Evolutionary conservation across 345 rosid genomes (phyloP).

Genomic region (Punica granatum): DNA sequence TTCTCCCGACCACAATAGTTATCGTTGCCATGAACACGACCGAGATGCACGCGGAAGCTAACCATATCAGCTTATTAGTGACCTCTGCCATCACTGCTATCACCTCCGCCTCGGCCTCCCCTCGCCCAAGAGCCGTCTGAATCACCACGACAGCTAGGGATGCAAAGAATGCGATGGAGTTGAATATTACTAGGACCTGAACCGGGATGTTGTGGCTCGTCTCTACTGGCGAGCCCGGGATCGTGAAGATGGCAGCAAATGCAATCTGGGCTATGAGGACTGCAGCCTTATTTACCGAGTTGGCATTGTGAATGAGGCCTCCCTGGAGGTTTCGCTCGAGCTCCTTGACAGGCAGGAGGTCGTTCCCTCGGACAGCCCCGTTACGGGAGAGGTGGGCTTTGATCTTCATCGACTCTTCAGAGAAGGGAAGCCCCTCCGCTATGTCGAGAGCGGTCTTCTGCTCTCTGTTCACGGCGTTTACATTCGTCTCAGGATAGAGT

Average conservation of each 20-base stretch:
- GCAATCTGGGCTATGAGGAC: slow-evolving; percentile 22
- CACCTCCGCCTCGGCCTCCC: background rate
- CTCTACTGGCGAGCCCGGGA: slow-evolving; percentile 6
- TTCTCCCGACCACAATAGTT: background rate
- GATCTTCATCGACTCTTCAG: background rate
- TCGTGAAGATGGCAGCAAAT: slow-evolving; percentile 22
- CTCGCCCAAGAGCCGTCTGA: background rate
- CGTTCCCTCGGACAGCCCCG: background rate
- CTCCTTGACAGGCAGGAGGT: background rate
- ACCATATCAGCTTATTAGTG: background rate
- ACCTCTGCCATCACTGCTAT: background rate
- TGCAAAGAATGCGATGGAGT: background rate
- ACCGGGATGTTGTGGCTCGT: background rate
- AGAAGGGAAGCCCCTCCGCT: background rate
- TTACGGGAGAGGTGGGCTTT: background rate
- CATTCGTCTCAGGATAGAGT: slow-evolving; percentile 11
- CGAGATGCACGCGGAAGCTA: background rate
- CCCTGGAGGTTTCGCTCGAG: slow-evolving; percentile 2
- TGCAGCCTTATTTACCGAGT: slow-evolving; percentile 21
- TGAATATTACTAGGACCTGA: slow-evolving; percentile 1
- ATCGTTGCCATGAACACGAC: background rate
- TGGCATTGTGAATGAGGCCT: slow-evolving; percentile 22
- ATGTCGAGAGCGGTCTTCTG: background rate
- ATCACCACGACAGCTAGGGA: background rate
- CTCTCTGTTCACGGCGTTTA: background rate